Evolutionary conservation across 768 basidiomycete species (phyloP).

Genomic region (Rhodotorula sphaerocarpa): DNA sequence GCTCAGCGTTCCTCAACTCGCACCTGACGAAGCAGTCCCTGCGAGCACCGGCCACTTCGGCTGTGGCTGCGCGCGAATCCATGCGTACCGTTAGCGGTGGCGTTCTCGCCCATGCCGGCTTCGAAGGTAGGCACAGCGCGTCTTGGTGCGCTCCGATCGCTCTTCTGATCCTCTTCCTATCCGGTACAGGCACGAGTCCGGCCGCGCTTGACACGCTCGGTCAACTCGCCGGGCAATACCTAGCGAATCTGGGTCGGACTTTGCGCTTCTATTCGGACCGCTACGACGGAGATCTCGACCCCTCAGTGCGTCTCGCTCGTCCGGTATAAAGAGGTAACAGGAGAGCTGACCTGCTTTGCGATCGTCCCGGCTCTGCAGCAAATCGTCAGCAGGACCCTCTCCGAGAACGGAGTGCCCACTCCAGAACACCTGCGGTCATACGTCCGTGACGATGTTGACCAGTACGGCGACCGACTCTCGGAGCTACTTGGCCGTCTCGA

Average conservation of each 20-base stretch:
- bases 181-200: constrained; percentile 19
- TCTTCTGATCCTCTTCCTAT: neutral
- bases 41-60: constrained; percentile 6
- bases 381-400: constrained; percentile 82
- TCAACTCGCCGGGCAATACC: constrained; percentile 67
- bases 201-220: constrained; percentile 65
- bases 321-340: too few relatives aligned
- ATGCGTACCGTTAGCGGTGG: constrained; percentile 6
- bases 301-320: constrained; percentile 62
- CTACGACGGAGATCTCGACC: constrained; percentile 65
- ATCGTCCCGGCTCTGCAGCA: too few relatives aligned
- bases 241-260: constrained; percentile 76
- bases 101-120: constrained; percentile 26
- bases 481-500: constrained; percentile 82
- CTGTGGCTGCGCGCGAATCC: constrained; percentile 7
- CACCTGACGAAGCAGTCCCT: neutral
- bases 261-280: constrained; percentile 74
- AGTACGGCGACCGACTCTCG: constrained; percentile 63
- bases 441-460: constrained; percentile 76
- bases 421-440: constrained; percentile 75
- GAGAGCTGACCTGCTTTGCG: too few relatives aligned
- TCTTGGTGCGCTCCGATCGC: too few relatives aligned
- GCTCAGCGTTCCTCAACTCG: neutral
- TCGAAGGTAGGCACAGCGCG: constrained; percentile 27
- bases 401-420: constrained; percentile 74